Evolutionary conservation across 139 green algal species (phyloP), one percentile per base, ranked within the genome.

Genomic region (Volvox africanus): DNA sequence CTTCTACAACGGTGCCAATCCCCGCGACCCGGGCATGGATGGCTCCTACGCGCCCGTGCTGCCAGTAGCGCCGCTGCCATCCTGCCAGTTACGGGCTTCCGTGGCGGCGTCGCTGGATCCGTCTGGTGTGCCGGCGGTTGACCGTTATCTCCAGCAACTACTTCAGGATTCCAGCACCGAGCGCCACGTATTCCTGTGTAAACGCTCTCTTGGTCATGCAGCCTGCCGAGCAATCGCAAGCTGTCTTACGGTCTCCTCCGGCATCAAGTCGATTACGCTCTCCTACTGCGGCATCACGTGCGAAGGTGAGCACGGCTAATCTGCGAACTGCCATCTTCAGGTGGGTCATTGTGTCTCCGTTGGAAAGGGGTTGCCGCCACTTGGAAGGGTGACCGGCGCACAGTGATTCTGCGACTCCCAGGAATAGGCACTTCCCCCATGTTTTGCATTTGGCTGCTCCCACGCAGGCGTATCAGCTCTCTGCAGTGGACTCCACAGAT

Each of bases 121-220:
- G 67, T 89, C 67, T 0, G 83, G 83, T n/a, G 26, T 62, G 9
- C 13, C 83, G 6, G 67, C 67, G 5, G 33, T 89, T 37, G 85
- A 90, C 86, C 71, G 86, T 26, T 90, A 90, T 55, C 86, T 90
- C 50, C 71, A 84, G 28, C 86, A 90, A 36, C 50, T 90, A 44
- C 50, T 83, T 6, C 16, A 33, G 2, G 73, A 90, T 30, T 22
- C 71, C n/a, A 82, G 68, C 50, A n/a, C 86, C 5, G 86, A 90
- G 50, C 71, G 71, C 2, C 86, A 90, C 86, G 30, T 91, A 22
- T 91, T 91, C 61, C 33, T 91, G 87, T 78, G 61, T 55, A 91
- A 91, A 62, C 76, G 61, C 5, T 77, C 76, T 61, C 76, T 91
- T 32, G 35, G 61, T 14, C 2, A 19, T 17, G 21, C 32, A 1